Base-by-base conservation (phyloP, 2,329 filamentous ascomycete genomes). In the Pseudocercospora fuligena region DNA sequence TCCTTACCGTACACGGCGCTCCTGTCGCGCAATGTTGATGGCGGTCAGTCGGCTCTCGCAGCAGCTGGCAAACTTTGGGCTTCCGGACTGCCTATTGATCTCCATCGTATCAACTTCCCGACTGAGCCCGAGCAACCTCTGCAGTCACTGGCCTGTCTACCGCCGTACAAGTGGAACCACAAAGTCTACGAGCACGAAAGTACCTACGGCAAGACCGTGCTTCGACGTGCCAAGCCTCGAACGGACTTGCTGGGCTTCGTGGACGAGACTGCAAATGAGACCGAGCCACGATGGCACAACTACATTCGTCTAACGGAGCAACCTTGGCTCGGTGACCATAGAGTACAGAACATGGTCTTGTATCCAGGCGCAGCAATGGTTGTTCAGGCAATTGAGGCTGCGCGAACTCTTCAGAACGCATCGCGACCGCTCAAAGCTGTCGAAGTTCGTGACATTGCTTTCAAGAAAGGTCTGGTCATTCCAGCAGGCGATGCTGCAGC, bases 381-480 rank as follows among this genome's bases (percentile, higher is more conserved):
- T 4, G 60, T 58, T 25, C 67, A 69, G 64, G 71, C 70, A 14
- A 40, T 72, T 12, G 71, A 73, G 56, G 71, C 70, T 19, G 67
- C 65, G 12, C 36, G 47, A 56, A 67, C 36, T 23, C 67, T 25
- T 60, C 60, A 29, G 47, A 60, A 25, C 43, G 33, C 12, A 36
- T 64, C 21, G 49, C 46, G 27, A 43, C 33, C 19, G 19, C 64
- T 19, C 57, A 57, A 33, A 82, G 81, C 0, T 83, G 82, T 51
- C 57, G 80, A 85, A 64, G 78, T 87, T 19, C 78, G 73, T 8
- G 71, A 83, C 54, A 80, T 88, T 16, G n/a, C 46, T 5, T 47
- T 67, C 29, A 40, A 59, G 58, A 51, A 59, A 11, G 60, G 43
- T 21, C 63, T 68, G 2, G 57, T 68, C 7, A 57, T 68, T 27